Conservation (phyloP, 1,284 basidiomycete species). For the Malassezia sympodialis region DNA sequence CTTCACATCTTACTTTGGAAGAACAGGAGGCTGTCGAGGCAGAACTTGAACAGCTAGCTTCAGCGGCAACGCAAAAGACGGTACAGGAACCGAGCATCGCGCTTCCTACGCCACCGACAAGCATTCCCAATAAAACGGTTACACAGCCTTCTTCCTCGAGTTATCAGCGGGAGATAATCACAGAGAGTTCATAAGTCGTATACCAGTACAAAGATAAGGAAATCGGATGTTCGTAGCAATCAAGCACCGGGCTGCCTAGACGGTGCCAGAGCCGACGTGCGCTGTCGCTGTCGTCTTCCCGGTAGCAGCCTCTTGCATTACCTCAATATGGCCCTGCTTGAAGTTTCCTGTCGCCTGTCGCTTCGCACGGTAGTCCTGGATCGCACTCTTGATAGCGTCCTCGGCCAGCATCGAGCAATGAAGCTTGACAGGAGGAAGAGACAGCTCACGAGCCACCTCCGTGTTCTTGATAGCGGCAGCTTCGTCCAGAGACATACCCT, state of each 20-base stretch:
- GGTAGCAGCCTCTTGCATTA: slow-evolving; percentile 60
- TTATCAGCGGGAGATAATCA: not conserved
- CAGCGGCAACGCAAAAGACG: not conserved
- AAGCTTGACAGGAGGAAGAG: slow-evolving; percentile 82
- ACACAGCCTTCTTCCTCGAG: not conserved
- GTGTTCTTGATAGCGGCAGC: slow-evolving; percentile 97
- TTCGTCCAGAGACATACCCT: slow-evolving; percentile 82
- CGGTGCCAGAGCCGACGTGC: slow-evolving; percentile 52
- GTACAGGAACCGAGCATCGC: not conserved
- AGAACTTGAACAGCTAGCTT: slow-evolving; percentile 52
- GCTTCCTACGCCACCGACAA: not conserved
- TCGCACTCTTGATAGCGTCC: slow-evolving; percentile 69
- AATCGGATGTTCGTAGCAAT: not conserved
- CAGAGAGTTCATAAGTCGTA: not conserved
- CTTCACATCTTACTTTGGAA: slow-evolving; percentile 68
- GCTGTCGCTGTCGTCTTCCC: slow-evolving; percentile 61
- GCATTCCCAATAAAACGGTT: not conserved
- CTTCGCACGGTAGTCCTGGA: slow-evolving; percentile 41
- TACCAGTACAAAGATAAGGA: not conserved
- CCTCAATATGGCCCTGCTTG: slow-evolving; percentile 61
- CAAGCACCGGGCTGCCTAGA: slow-evolving; percentile 14
- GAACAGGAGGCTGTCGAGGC: slow-evolving; percentile 86
- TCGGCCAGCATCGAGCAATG: slow-evolving; percentile 78
- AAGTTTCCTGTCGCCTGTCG: slow-evolving; percentile 35
- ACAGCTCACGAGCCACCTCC: slow-evolving; percentile 84